phyloP scores from a whole-genome alignment of 2,329 filamentous ascomycete genomes.

The Fusarium sp. region DNA sequence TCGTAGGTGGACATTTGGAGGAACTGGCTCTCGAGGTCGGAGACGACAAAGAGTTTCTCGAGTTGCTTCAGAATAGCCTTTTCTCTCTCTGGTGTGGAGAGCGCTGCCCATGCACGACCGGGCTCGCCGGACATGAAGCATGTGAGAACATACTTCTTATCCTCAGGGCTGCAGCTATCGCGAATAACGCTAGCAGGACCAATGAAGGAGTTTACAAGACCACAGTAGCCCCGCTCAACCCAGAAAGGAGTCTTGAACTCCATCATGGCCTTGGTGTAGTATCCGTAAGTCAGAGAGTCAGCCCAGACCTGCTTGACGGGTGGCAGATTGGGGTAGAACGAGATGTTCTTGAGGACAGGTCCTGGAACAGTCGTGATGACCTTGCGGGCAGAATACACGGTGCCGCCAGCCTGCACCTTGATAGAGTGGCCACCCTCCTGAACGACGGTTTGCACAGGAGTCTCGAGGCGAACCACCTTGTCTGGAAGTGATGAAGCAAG shows the following conservation, averaged over 20 bases:
- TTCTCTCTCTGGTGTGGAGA: constrained; percentile 33
- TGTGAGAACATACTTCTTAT: constrained; percentile 50
- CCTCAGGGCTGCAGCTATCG: constrained; percentile 53
- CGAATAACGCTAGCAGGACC: constrained; percentile 60
- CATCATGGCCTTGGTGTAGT: constrained; percentile 64
- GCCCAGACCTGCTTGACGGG: constrained; percentile 50
- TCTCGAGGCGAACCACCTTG: constrained; percentile 45
- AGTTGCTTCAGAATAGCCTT: constrained; percentile 45
- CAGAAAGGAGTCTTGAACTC: constrained; percentile 56
- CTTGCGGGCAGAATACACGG: constrained; percentile 52
- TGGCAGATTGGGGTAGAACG: constrained; percentile 61
- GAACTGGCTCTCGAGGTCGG: constrained; percentile 40
- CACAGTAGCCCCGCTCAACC: constrained; percentile 55
- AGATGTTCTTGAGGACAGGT: constrained; percentile 58
- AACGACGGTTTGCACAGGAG: constrained; percentile 47
- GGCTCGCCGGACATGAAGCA: constrained; percentile 56
- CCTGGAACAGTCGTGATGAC: constrained; percentile 63
- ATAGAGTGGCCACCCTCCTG: constrained; percentile 39
- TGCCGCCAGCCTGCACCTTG: constrained; percentile 43
- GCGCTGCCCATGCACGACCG: constrained; percentile 49
- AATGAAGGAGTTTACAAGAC: constrained; percentile 57
- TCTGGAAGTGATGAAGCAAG: constrained; percentile 51
- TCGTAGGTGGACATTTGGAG: constrained; percentile 50
- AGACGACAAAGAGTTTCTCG: constrained; percentile 37
- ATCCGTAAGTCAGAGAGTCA: constrained; percentile 55